Conservation (phyloP, 225 moss, liverwort and hornwort genomes). For the Neckera pumila region DNA sequence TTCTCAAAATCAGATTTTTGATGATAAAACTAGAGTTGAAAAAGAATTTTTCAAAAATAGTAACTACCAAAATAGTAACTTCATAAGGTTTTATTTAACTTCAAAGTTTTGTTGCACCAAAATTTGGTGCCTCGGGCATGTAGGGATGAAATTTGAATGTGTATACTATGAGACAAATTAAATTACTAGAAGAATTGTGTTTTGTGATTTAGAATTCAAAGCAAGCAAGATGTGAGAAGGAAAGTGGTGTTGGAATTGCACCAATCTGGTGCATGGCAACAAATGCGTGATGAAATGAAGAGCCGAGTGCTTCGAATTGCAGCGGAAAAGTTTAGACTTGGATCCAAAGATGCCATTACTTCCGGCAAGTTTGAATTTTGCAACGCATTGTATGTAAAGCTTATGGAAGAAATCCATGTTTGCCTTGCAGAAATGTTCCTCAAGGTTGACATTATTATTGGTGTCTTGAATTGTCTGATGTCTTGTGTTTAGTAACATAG, state of each 20-base stretch:
- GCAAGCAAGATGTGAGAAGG: slow-evolving; percentile 55
- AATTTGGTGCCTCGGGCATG: too few species aligned
- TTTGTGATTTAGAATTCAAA: slow-evolving; percentile 36
- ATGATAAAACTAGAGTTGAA: too few species aligned
- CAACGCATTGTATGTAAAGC: slow-evolving; percentile 58
- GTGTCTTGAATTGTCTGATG: neutral
- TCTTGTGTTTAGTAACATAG: neutral
- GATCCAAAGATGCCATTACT: slow-evolving; percentile 36
- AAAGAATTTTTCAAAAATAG: too few species aligned
- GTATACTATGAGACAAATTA: neutral
- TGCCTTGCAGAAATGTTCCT: slow-evolving; percentile 58
- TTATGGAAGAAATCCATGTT: slow-evolving; percentile 58
- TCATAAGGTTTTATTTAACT: too few species aligned
- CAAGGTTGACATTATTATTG: slow-evolving; percentile 34
- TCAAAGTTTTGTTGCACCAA: too few species aligned
- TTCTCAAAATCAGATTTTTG: too few species aligned
- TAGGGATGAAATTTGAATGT: neutral
- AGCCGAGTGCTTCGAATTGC: slow-evolving; percentile 59
- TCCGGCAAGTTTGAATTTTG: slow-evolving; percentile 92
- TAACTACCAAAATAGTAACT: too few species aligned
- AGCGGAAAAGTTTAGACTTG: slow-evolving; percentile 48
- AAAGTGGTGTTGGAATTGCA: slow-evolving; percentile 59
- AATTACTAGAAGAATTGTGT: neutral
- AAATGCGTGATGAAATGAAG: slow-evolving; percentile 92
- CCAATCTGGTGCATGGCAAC: slow-evolving; percentile 69